A percentile compares a stretch with the other conserved stretches of the same genome.
These are phyloP conservation scores for Monosporascus sp. DNA, from an alignment of 2,329 filamentous ascomycete genomes.

Conservation along the genomic window DNA sequence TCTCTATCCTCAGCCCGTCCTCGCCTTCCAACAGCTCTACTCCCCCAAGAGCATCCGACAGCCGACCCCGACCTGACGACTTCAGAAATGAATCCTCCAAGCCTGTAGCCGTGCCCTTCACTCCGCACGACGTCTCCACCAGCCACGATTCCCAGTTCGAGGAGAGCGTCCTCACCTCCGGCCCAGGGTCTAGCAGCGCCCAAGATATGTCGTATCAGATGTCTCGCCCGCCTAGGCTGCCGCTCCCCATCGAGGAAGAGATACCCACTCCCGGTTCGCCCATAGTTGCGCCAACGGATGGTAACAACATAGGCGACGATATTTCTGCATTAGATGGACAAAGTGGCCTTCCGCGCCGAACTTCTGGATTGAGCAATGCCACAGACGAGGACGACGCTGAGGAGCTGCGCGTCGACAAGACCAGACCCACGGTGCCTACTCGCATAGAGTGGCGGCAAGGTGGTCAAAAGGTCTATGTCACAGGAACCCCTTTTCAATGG, in stretches of 20 bases:
- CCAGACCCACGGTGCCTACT: conserved; percentile 74
- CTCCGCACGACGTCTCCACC: conserved; percentile 21
- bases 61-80: conserved; percentile 28
- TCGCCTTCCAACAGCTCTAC: conserved; percentile 31
- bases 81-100: conserved; percentile 40
- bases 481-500: conserved; percentile 96
- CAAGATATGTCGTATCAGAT: conserved; percentile 57
- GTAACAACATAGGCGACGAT: conserved; percentile 40
- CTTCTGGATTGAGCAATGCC: conserved; percentile 55
- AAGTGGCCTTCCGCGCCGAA: conserved; percentile 46
- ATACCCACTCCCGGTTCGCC: conserved; percentile 85
- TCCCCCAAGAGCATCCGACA: conserved; percentile 20
- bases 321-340: conserved; percentile 44
- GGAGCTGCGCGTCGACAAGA: conserved; percentile 69
- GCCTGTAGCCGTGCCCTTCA: conserved; percentile 52
- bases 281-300: conserved; percentile 68
- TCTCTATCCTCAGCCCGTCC: conserved; percentile 43
- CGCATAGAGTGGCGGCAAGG: conserved; percentile 77
- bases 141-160: conserved; percentile 29
- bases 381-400: conserved; percentile 75
- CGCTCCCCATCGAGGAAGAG: conserved; percentile 90
- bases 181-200: conserved; percentile 50
- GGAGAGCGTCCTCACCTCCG: conserved; percentile 34
- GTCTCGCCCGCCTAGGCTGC: conserved; percentile 76
- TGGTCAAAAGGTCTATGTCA: conserved; percentile 91